Conservation (phyloP, 2,329 filamentous ascomycete genomes). For the Furcasterigmium furcatum region DNA sequence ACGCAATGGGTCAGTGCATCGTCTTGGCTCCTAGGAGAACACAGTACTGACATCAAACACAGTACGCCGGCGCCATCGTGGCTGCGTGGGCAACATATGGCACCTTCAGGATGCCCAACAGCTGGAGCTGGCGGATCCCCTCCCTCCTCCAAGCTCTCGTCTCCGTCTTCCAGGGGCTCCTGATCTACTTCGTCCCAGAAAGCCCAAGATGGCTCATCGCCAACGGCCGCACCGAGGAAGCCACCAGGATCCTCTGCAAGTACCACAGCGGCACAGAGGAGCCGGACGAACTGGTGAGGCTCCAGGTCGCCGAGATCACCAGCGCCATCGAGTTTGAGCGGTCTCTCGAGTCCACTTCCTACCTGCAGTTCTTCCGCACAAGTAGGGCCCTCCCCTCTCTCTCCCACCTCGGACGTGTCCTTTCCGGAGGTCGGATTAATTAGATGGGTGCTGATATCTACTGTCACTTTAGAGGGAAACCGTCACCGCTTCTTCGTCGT, state of each 20-base stretch:
- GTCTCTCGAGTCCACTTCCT: background rate
- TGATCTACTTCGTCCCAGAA: conserved; percentile 52
- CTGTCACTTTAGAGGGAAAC: background rate
- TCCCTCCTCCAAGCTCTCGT: conserved; percentile 19
- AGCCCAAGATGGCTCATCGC: conserved; percentile 56
- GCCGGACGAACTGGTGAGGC: conserved; percentile 1
- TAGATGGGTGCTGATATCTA: too few species aligned
- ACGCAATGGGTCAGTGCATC: background rate
- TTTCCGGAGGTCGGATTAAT: too few species aligned
- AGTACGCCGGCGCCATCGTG: conserved; percentile 23
- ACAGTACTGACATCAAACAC: background rate
- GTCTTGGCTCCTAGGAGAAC: background rate
- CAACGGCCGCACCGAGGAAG: conserved; percentile 46
- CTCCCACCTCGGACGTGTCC: background rate
- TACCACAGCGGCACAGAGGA: conserved; percentile 37
- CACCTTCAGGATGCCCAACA: conserved; percentile 16
- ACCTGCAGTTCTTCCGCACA: conserved; percentile 3
- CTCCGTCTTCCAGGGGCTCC: conserved; percentile 11
- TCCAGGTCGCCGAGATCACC: conserved; percentile 4
- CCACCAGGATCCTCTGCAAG: conserved; percentile 44
- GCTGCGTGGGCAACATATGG: conserved; percentile 24
- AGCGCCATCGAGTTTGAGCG: conserved; percentile 2
- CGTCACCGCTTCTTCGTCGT: background rate
- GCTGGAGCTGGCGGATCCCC: conserved; percentile 23
- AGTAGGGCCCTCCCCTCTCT: background rate